Evolutionary conservation across 768 basidiomycete genomes (phyloP).

Genomic region (Podaxis sp.): DNA sequence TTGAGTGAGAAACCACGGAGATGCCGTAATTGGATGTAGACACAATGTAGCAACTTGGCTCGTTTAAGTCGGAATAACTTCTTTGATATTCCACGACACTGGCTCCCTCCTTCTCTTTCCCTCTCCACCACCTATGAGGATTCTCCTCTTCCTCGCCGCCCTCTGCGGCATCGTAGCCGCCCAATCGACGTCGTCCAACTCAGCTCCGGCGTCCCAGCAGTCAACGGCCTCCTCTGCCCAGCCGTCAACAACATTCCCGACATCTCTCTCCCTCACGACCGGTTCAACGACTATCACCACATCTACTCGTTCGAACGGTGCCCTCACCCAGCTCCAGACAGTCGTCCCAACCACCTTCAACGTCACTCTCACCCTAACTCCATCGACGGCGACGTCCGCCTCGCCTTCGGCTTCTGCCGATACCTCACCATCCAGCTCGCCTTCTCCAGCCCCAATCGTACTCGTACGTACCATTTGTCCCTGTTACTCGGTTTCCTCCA

Average conservation of each 20-base stretch:
- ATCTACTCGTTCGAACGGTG: conserved; percentile 46
- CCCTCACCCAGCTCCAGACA: conserved; percentile 44
- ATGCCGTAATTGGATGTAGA: neutral
- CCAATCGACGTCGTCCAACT: conserved; percentile 12
- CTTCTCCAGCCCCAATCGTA: conserved; percentile 38
- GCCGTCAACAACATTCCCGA: conserved; percentile 27
- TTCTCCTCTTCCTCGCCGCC: conserved; percentile 18
- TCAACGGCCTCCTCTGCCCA: conserved; percentile 10
- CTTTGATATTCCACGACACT: conserved; percentile 7
- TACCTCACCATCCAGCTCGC: conserved; percentile 40
- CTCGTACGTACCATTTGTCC: conserved; percentile 26
- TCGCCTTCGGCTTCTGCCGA: conserved; percentile 32
- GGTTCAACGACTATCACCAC: conserved; percentile 40
- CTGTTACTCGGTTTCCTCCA: neutral
- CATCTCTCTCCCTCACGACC: conserved; percentile 54
- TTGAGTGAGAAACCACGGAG: conserved; percentile 31
- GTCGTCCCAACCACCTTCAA: conserved; percentile 59
- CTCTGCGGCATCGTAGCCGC: conserved; percentile 16
- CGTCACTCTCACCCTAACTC: conserved; percentile 52
- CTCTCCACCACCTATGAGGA: conserved; percentile 13
- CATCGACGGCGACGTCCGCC: conserved; percentile 31
- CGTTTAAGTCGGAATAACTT: conserved; percentile 10
- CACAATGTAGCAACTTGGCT: conserved; percentile 7
- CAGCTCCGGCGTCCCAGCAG: conserved; percentile 7
- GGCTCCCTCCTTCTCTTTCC: conserved; percentile 10